phyloP scores from a whole-genome alignment of 805 yeast species.

The Candida jianshihensis region DNA sequence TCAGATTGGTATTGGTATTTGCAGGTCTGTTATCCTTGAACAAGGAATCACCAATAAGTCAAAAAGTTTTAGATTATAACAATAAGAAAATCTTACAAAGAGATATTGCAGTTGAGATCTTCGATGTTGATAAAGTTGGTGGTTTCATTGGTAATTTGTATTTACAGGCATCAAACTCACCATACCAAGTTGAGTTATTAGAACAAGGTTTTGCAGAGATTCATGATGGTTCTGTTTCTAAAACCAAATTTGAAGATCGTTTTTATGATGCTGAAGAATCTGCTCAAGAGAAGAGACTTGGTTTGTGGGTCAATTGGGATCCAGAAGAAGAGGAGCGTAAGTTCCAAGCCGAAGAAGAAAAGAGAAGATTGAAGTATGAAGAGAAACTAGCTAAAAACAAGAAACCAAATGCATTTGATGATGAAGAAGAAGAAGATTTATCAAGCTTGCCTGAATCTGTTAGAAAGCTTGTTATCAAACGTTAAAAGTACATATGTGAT shows the following conservation, averaged over 20 bases:
- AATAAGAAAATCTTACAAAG: conserved; percentile 57
- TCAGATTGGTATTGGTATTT: conserved; percentile 60
- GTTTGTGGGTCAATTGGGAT: conserved; percentile 63
- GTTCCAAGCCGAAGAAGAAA: conserved; percentile 16
- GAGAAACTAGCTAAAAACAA: conserved; percentile 16
- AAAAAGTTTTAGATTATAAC: conserved; percentile 48
- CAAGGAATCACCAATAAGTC: conserved; percentile 31
- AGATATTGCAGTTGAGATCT: conserved; percentile 63
- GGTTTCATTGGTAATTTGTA: conserved; percentile 72
- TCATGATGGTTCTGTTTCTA: conserved; percentile 58
- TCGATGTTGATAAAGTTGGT: conserved; percentile 69
- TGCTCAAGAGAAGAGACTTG: conserved; percentile 49
- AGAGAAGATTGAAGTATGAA: conserved; percentile 20
- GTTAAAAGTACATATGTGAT: neutral
- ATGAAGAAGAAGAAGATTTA: conserved; percentile 20
- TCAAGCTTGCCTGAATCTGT: conserved; percentile 22
- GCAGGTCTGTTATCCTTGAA: conserved; percentile 56
- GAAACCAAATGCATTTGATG: conserved; percentile 20
- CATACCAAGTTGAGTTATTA: conserved; percentile 52
- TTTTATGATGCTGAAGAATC: conserved; percentile 53
- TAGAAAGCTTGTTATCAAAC: conserved; percentile 15
- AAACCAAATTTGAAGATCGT: conserved; percentile 47
- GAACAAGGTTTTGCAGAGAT: conserved; percentile 56
- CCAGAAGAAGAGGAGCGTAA: conserved; percentile 32
- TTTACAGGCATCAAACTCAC: conserved; percentile 41